Evolutionary conservation across 2,329 filamentous ascomycete species (phyloP).

Genomic region (Trichoderma aggressivum): DNA sequence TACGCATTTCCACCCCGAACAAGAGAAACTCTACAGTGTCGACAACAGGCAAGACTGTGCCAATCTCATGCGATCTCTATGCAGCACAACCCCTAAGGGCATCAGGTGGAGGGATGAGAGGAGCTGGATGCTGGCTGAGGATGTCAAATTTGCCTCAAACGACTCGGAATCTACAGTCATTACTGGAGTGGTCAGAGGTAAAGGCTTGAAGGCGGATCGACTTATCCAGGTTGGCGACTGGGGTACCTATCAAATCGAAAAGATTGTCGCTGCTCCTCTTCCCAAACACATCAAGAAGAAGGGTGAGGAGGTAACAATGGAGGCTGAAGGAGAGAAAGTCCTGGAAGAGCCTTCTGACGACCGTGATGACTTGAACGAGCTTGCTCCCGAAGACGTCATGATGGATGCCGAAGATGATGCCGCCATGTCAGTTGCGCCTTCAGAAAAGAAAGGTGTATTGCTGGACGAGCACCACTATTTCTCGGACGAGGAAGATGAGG

Average conservation of each 20-base stretch:
- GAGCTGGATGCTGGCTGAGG: constrained; percentile 91
- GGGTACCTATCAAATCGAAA: constrained; percentile 90
- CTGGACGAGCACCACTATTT: constrained; percentile 98
- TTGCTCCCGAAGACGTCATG: constrained; percentile 80
- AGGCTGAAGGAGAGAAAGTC: constrained; percentile 50
- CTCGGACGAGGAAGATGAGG: constrained; percentile 71
- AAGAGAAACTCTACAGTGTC: constrained; percentile 86
- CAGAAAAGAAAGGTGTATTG: constrained; percentile 77
- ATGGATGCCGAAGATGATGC: constrained; percentile 64
- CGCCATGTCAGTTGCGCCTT: constrained; percentile 33
- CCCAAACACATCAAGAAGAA: constrained; percentile 58
- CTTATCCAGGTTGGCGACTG: constrained; percentile 89
- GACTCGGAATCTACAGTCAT: constrained; percentile 65
- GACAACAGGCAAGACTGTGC: constrained; percentile 87
- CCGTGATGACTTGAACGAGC: constrained; percentile 74
- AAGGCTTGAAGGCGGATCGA: constrained; percentile 82
- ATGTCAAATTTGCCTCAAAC: constrained; percentile 66
- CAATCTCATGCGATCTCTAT: constrained; percentile 86
- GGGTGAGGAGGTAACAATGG: constrained; percentile 64
- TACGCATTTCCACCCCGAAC: constrained; percentile 87
- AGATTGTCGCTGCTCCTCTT: constrained; percentile 75
- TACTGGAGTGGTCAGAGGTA: constrained; percentile 82
- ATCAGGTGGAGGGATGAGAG: constrained; percentile 93
- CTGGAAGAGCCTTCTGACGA: constrained; percentile 73
- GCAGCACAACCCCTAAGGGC: constrained; percentile 88